Conservation (phyloP, 2,329 filamentous ascomycete species). For the Magnaporthiopsis rhizophila region DNA sequence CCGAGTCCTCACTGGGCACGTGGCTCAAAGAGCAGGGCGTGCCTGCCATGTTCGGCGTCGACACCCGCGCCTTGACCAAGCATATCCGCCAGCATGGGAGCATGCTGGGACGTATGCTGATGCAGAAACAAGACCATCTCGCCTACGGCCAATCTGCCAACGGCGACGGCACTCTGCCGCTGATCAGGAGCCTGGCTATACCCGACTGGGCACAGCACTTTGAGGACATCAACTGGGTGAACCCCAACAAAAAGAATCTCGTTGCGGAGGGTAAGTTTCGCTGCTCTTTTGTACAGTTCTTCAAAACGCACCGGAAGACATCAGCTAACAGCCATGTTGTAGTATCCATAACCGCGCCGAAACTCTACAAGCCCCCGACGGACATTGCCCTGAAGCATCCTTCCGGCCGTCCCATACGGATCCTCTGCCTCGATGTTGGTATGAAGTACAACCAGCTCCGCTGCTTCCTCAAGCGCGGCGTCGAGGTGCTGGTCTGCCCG, state of each 20-base stretch:
- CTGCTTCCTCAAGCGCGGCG: conserved; percentile 82
- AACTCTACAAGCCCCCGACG: conserved; percentile 71
- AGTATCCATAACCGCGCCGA: conserved; percentile 87
- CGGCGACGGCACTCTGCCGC: conserved; percentile 8
- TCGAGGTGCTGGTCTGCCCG: conserved; percentile 89
- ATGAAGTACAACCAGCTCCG: conserved; percentile 98
- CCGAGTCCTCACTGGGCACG: conserved; percentile 78
- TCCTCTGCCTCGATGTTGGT: conserved; percentile 91
- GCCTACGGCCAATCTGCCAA: conserved; percentile 26
- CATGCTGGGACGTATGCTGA: conserved; percentile 86
- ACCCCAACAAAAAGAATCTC: conserved; percentile 88
- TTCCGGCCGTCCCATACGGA: conserved; percentile 76
- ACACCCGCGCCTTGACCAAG: conserved; percentile 90
- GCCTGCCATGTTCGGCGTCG: conserved; percentile 89
- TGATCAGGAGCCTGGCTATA: conserved; percentile 21
- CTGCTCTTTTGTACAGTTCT: background rate
- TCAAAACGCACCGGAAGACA: background rate
- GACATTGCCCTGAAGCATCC: conserved; percentile 73
- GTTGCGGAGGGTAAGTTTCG: conserved; percentile 76
- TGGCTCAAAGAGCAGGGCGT: conserved; percentile 96
- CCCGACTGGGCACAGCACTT: conserved; percentile 51
- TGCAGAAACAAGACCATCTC: conserved; percentile 52
- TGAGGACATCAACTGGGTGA: conserved; percentile 77
- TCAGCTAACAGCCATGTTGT: background rate
- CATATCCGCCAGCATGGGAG: conserved; percentile 88